phyloP scores from a whole-genome alignment of 2,329 filamentous ascomycete species.

The Massarina eburnea region DNA sequence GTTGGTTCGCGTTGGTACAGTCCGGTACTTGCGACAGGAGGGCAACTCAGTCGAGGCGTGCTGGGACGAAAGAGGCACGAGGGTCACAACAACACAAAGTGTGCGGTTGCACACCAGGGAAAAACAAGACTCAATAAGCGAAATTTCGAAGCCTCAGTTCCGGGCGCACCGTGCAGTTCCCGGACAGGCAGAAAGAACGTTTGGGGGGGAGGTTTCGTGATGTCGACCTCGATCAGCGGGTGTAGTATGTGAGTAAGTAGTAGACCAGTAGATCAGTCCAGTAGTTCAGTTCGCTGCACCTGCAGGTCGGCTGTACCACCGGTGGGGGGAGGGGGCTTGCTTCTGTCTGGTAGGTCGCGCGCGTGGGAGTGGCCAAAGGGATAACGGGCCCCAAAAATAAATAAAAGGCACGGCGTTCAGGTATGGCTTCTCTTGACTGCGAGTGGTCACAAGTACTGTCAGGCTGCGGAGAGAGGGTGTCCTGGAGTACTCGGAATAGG shows the following conservation, averaged over 20 bases:
- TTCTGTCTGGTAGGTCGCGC: background rate
- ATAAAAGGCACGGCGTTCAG: background rate
- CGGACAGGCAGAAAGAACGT: background rate
- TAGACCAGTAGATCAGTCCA: background rate
- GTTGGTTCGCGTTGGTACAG: background rate
- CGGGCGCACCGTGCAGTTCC: background rate
- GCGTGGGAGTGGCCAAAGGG: too few species aligned
- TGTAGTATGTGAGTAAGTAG: background rate
- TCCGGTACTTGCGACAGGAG: background rate
- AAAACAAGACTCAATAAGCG: background rate
- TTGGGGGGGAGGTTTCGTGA: background rate
- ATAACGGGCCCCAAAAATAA: too few species aligned
- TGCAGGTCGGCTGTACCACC: conserved; percentile 3
- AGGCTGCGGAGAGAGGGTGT: background rate
- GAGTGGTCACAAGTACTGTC: conserved; percentile 18
- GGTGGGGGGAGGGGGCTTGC: too few species aligned
- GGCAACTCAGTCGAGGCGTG: conserved; percentile 1
- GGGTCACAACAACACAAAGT: too few species aligned
- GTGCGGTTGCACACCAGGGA: background rate
- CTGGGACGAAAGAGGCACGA: background rate
- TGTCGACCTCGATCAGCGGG: background rate
- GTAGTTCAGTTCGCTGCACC: background rate
- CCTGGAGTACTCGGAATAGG: conserved; percentile 12
- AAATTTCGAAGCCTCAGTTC: background rate
- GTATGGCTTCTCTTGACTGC: conserved; percentile 1